Base-by-base conservation (phyloP, 805 yeast species). In the Metschnikowia lochheadii region DNA sequence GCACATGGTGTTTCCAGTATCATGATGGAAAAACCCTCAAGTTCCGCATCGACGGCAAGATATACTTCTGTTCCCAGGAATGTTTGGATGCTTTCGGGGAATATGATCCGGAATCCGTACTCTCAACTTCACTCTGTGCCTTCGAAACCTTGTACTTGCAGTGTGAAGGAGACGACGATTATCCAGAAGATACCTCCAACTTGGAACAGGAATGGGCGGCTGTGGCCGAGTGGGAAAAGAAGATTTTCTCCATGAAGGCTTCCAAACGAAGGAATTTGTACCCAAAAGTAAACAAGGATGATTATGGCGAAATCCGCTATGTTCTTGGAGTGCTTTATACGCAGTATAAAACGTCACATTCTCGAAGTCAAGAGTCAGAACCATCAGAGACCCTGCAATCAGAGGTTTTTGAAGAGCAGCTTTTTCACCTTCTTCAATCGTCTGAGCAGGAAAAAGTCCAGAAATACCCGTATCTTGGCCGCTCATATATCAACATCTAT, bases 1-100 rank as follows among this genome's bases (percentile, higher is more conserved):
- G 89, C 60, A 70, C 77, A 6, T 57, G 61, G 52, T 84, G 89
- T 56, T 81, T 73, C 58, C 48, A 55, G 2, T 84, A 81, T 55
- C 70, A 69, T 32, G 61, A 71, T 54, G 85, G 86, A 0, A 66
- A 63, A 33, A 66, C 68, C 37, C 66, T 80, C 66, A 82, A 78
- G 54, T 58, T 64, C 46, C 77, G 70, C 49, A 55, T 75, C 11
- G 45, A 53, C 15, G 54, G 60, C 18, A 51, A 57, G 42, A 46
- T 57, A 1, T 80, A 79, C 71, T 83, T 83, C 55, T 83, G 87
- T 56, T 63, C 80, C 0, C 76, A 71, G 6, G 53, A 56, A 5
- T 84, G 89, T 56, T 49, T 61, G 15, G 55, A 61, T 0, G 29
- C 38, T 3, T 83, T 80, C 68, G 32, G 46, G 7, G 47, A 39